Conservation (phyloP, 768 basidiomycete species). For the Crepidotus variabilis region DNA sequence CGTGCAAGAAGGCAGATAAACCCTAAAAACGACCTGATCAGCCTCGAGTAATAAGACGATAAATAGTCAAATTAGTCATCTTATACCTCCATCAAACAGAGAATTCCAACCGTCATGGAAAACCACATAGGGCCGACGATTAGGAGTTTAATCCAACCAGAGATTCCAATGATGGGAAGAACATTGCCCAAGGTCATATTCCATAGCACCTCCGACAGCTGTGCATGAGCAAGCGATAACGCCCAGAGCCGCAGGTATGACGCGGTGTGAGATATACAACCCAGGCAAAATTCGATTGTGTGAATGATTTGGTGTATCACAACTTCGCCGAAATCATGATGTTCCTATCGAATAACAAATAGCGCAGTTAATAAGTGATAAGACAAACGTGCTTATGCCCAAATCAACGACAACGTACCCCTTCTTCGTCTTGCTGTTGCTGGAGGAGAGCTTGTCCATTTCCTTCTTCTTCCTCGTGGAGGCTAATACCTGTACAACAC, state of each 20-base stretch:
- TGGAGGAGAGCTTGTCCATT: conserved; percentile 73
- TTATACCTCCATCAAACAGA: conserved; percentile 95
- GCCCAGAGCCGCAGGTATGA: conserved; percentile 96
- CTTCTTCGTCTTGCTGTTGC: conserved; percentile 68
- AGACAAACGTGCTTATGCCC: conserved; percentile 2
- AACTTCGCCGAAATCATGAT: conserved; percentile 92
- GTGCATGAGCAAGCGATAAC: conserved; percentile 95
- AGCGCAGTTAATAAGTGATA: conserved; percentile 9
- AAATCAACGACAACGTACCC: conserved; percentile 48
- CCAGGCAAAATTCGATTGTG: conserved; percentile 98
- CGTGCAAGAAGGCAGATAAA: conserved; percentile 93
- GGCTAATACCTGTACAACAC: conserved; percentile 51
- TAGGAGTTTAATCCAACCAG: conserved; percentile 51
- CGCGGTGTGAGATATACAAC: conserved; percentile 97
- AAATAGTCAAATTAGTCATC: conserved; percentile 12
- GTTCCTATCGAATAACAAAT: conserved; percentile 43
- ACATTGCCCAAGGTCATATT: conserved; percentile 71
- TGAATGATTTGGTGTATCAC: conserved; percentile 98
- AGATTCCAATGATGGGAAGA: conserved; percentile 59
- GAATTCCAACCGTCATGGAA: conserved; percentile 62
- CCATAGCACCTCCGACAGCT: conserved; percentile 94
- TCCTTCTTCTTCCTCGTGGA: conserved; percentile 81
- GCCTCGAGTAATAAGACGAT: conserved; percentile 10
- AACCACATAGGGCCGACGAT: conserved; percentile 77
- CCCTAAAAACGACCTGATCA: conserved; percentile 48